Evolutionary conservation across 2,329 filamentous ascomycete genomes (phyloP).

Genomic region (Rhytidhysteron rufulum): DNA sequence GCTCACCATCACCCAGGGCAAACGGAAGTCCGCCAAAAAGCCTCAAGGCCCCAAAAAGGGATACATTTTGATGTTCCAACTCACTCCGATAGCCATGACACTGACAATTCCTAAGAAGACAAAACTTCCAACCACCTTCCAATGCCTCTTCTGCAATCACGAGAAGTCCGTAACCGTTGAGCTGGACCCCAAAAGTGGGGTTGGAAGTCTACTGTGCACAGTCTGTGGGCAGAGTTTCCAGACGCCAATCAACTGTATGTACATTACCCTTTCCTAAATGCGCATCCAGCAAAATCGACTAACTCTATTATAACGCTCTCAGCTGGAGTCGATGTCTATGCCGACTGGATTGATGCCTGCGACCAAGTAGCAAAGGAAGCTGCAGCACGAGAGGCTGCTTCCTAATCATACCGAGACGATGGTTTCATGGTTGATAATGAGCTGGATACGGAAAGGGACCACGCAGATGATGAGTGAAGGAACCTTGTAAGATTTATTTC

Average conservation of each 20-base stretch:
- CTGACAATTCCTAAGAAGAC: slow-evolving; percentile 47
- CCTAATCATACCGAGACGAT: slow-evolving; percentile 23
- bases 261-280: neutral
- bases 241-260: slow-evolving; percentile 84
- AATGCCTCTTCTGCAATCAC: slow-evolving; percentile 97
- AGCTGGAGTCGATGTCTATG: slow-evolving; percentile 90
- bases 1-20: slow-evolving; percentile 59
- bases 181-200: slow-evolving; percentile 86
- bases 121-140: slow-evolving; percentile 78
- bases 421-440: slow-evolving; percentile 39
- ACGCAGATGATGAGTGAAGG: slow-evolving; percentile 21
- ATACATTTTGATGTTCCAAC: too few species aligned
- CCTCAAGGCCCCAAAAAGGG: slow-evolving; percentile 81
- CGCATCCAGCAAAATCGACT: slow-evolving; percentile 9
- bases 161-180: slow-evolving; percentile 89
- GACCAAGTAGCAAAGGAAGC: slow-evolving; percentile 66
- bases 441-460: slow-evolving; percentile 36
- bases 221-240: slow-evolving; percentile 93
- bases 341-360: slow-evolving; percentile 97
- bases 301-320: slow-evolving; percentile 64
- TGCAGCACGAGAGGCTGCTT: slow-evolving; percentile 35
- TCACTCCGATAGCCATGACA: too few species aligned
- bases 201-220: slow-evolving; percentile 84
- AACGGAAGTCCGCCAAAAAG: slow-evolving; percentile 82
- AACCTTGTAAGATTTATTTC: too few species aligned